phyloP scores from a whole-genome alignment of 1,139 yeast species.

The Candida sp. region DNA sequence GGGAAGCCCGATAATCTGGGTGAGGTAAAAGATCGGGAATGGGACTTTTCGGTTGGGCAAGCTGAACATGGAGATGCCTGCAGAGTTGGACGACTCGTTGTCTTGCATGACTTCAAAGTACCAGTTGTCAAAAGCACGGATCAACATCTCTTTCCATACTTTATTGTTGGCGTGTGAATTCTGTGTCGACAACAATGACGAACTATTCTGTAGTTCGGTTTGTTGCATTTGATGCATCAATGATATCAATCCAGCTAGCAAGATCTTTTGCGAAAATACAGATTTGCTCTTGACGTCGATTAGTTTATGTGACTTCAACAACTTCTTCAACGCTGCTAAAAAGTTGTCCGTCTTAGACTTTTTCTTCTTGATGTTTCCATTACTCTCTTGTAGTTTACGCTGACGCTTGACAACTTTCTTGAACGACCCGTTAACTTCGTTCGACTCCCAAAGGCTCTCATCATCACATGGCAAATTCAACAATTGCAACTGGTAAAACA shows the following conservation, averaged over 20 bases:
- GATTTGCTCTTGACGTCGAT: slow-evolving; percentile 18
- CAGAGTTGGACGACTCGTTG: slow-evolving; percentile 49
- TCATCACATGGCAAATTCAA: slow-evolving; percentile 79
- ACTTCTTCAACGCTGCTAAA: slow-evolving; percentile 35
- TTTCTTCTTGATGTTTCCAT: slow-evolving; percentile 3
- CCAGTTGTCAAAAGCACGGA: slow-evolving; percentile 70
- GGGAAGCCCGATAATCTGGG: slow-evolving; percentile 67
- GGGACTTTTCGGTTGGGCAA: slow-evolving; percentile 18
- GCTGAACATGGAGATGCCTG: slow-evolving; percentile 9
- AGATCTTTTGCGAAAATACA: slow-evolving; percentile 62
- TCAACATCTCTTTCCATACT: slow-evolving; percentile 67
- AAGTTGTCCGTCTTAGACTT: slow-evolving; percentile 28
- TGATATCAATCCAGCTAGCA: slow-evolving; percentile 73
- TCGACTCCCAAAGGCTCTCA: slow-evolving; percentile 66
- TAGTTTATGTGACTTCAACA: slow-evolving; percentile 27
- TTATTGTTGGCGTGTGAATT: slow-evolving; percentile 24
- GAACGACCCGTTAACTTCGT: slow-evolving; percentile 44
- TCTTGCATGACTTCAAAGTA: slow-evolving; percentile 27
- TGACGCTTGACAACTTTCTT: slow-evolving; percentile 43
- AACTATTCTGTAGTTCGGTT: slow-evolving; percentile 59
- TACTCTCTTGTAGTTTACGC: slow-evolving; percentile 26
- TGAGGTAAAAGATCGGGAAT: slow-evolving; percentile 67
- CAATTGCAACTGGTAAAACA: slow-evolving; percentile 75
- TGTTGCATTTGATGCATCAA: slow-evolving; percentile 79
- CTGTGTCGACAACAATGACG: slow-evolving; percentile 39